phyloP scores from a whole-genome alignment of 192 early-diverging fungal genomes.

The Umbelopsis isabellina region DNA sequence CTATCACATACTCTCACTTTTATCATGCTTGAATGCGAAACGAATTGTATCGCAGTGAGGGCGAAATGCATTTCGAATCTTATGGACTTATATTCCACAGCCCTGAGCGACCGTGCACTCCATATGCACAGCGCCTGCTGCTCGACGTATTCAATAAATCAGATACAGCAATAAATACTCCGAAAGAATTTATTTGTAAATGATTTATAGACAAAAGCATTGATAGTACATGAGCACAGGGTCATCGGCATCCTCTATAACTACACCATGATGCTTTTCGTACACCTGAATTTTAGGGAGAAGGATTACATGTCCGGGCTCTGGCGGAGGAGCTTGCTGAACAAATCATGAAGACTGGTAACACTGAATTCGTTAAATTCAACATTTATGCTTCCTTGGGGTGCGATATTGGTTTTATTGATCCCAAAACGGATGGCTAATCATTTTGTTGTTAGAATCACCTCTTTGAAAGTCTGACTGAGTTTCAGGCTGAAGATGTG shows the following conservation, averaged over 20 bases:
- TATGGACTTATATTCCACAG: too few species aligned
- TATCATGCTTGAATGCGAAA: too few species aligned
- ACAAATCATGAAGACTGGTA: slow-evolving; percentile 15
- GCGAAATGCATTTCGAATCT: too few species aligned
- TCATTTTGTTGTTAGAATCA: slow-evolving; percentile 11
- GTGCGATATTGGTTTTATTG: slow-evolving; percentile 28
- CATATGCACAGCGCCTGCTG: too few species aligned
- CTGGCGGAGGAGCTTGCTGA: neutral
- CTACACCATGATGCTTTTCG: slow-evolving; percentile 21
- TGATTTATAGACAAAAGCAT: neutral
- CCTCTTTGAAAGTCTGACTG: neutral
- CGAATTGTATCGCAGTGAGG: too few species aligned
- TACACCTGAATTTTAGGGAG: slow-evolving; percentile 23
- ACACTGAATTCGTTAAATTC: slow-evolving; percentile 1
- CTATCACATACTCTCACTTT: too few species aligned
- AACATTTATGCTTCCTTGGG: neutral
- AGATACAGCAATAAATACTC: too few species aligned
- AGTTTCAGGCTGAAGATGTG: neutral
- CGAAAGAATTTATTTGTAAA: too few species aligned
- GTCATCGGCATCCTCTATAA: slow-evolving; percentile 26
- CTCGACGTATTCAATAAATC: too few species aligned
- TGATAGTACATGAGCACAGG: too few species aligned
- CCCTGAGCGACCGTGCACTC: too few species aligned
- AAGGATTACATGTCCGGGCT: neutral
- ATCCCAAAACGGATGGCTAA: slow-evolving; percentile 36